These are phyloP conservation scores for Xanthoconium stramineum DNA, from an alignment of 768 basidiomycete species.

Conservation along the genomic window DNA sequence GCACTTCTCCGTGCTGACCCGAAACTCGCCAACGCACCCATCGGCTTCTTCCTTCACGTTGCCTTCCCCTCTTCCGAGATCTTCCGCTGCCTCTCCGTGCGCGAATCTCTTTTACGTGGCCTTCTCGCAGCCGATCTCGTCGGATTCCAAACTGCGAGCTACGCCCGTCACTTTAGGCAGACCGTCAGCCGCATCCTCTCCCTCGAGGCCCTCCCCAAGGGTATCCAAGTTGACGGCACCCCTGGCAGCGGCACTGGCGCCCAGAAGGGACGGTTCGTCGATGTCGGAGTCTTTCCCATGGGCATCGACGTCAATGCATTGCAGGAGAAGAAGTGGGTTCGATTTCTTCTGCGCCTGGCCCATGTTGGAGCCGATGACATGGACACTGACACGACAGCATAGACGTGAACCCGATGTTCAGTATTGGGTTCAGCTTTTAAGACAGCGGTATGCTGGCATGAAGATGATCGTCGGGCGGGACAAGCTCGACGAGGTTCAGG, in stretches of 20 bases:
- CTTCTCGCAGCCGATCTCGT: constrained; percentile 93
- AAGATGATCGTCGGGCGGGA: constrained; percentile 86
- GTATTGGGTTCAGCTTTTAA: constrained; percentile 79
- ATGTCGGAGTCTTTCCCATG: constrained; percentile 88
- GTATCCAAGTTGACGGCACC: constrained; percentile 57
- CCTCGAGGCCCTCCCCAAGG: constrained; percentile 79
- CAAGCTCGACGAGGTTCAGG: constrained; percentile 84
- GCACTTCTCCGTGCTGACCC: constrained; percentile 68
- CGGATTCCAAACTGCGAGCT: constrained; percentile 87
- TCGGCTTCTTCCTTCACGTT: constrained; percentile 94
- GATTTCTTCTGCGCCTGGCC: constrained; percentile 3
- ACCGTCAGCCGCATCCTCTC: constrained; percentile 78
- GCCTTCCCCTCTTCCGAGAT: constrained; percentile 96
- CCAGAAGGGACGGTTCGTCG: constrained; percentile 59
- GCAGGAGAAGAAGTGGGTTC: constrained; percentile 58
- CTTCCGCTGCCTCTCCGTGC: constrained; percentile 84
- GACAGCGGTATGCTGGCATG: constrained; percentile 80
- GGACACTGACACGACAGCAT: constrained; percentile 8
- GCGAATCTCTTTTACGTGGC: constrained; percentile 75
- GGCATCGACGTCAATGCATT: constrained; percentile 77
- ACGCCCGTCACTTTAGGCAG: constrained; percentile 81
- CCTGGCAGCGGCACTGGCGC: constrained; percentile 2
- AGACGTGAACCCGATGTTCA: constrained; percentile 74
- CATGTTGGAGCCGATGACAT: neutral
- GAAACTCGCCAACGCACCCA: constrained; percentile 42